Percentiles rank a stretch among this genome's conserved stretches.
Conservation (phyloP, 2,329 filamentous ascomycete genomes). For the Paracorniculantispora psalliotae region DNA sequence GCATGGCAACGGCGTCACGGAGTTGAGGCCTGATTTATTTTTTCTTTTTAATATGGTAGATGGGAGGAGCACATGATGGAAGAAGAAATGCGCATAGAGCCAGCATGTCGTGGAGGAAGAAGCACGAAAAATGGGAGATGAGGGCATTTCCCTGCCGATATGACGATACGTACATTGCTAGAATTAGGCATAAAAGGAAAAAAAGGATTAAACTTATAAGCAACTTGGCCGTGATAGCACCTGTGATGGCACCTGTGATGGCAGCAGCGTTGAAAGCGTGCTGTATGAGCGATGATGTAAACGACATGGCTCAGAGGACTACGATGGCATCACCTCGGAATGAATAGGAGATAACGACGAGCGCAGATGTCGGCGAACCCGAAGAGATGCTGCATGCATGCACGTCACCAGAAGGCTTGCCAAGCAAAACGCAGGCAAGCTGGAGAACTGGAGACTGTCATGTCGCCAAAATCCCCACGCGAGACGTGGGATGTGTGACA, state of each 20-base stretch:
- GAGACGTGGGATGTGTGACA: neutral
- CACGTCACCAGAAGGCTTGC: neutral
- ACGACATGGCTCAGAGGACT: neutral
- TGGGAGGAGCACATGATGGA: neutral
- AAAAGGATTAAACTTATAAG: slow-evolving; percentile 4
- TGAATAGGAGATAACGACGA: no score
- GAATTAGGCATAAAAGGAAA: neutral
- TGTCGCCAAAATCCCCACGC: neutral
- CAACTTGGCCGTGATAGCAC: no score
- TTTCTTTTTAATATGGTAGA: slow-evolving; percentile 2
- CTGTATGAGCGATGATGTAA: neutral
- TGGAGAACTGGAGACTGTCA: neutral
- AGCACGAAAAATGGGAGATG: neutral
- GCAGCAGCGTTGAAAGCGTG: neutral
- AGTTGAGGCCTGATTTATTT: slow-evolving; percentile 28
- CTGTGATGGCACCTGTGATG: no score
- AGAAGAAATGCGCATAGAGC: neutral
- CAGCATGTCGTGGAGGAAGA: neutral
- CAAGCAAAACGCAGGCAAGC: neutral
- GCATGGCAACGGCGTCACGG: slow-evolving; percentile 39
- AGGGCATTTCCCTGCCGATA: neutral
- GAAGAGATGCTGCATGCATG: neutral
- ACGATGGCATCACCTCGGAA: neutral
- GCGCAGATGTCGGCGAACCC: no score
- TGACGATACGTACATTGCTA: slow-evolving; percentile 12